phyloP scores from a whole-genome alignment of 2,329 filamentous ascomycete species.

The Diaporthe sp. region DNA sequence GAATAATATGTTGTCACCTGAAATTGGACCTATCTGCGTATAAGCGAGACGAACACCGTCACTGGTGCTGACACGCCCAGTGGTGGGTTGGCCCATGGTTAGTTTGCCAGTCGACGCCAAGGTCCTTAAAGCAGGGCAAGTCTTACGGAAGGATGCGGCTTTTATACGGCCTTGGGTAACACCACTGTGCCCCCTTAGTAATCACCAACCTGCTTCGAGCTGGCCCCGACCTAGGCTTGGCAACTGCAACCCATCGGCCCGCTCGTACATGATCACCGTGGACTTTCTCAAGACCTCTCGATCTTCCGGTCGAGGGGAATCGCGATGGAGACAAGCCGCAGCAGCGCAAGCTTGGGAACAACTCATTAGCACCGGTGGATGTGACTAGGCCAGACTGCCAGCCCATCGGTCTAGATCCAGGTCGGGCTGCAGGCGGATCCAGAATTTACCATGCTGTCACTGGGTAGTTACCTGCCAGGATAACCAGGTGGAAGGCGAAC shows the following conservation, averaged over 20 bases:
- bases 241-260: neutral
- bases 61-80: slow-evolving; percentile 30
- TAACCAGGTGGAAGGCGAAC: no score
- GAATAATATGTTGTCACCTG: slow-evolving; percentile 43
- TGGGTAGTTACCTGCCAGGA: no score
- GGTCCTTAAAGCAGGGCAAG: neutral
- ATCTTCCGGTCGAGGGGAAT: neutral
- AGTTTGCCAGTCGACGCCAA: neutral
- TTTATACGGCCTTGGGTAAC: neutral
- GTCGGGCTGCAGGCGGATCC: neutral
- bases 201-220: neutral
- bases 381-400: slow-evolving; percentile 1
- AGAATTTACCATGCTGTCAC: no score
- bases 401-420: neutral
- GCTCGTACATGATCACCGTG: neutral
- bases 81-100: neutral
- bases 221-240: neutral
- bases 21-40: slow-evolving; percentile 40
- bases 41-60: slow-evolving; percentile 44
- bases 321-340: neutral
- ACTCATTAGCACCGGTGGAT: neutral
- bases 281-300: neutral
- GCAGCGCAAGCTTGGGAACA: neutral
- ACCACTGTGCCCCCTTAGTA: slow-evolving; percentile 12
- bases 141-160: neutral